These are phyloP conservation scores for Hippophae rhamnoides DNA, from an alignment of 306 rosid species.

Conservation along the genomic window DNA sequence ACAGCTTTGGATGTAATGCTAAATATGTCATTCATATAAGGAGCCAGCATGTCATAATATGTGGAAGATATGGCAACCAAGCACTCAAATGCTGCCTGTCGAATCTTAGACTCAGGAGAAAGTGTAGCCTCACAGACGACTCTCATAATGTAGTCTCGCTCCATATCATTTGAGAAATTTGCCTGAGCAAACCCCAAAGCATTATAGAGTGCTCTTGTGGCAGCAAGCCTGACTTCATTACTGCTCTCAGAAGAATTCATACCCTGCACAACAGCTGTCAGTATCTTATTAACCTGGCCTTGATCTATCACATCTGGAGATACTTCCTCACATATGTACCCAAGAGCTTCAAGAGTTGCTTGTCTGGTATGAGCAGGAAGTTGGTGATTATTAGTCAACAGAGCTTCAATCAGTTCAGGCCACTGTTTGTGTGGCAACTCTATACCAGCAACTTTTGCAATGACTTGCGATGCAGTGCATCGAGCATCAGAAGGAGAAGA, in stretches of 20 bases:
- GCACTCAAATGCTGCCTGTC: conserved; percentile 79
- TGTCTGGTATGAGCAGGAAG: conserved; percentile 69
- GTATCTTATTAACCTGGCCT: conserved; percentile 75
- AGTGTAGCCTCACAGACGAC: conserved; percentile 90
- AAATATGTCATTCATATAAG: conserved; percentile 73
- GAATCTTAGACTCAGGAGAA: conserved; percentile 65
- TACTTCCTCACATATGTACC: conserved; percentile 89
- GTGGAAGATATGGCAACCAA: conserved; percentile 86
- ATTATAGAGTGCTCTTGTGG: conserved; percentile 56
- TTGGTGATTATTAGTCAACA: conserved; percentile 63
- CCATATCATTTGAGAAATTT: conserved; percentile 82
- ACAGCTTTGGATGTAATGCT: conserved; percentile 80
- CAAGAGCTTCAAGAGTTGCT: conserved; percentile 90
- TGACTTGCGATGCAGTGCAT: conserved; percentile 81
- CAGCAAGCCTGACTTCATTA: conserved; percentile 70
- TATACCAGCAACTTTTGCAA: conserved; percentile 87
- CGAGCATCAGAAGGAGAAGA: conserved; percentile 68
- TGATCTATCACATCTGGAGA: conserved; percentile 63
- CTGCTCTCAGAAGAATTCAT: conserved; percentile 65
- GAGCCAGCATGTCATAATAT: conserved; percentile 74
- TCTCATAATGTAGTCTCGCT: conserved; percentile 78
- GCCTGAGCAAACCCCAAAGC: conserved; percentile 95
- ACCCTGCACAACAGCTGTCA: conserved; percentile 82
- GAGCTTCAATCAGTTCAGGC: conserved; percentile 76
- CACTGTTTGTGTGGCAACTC: conserved; percentile 87